Evolutionary conservation across 805 yeast genomes (phyloP).

Genomic region (Millerozyma miso): DNA sequence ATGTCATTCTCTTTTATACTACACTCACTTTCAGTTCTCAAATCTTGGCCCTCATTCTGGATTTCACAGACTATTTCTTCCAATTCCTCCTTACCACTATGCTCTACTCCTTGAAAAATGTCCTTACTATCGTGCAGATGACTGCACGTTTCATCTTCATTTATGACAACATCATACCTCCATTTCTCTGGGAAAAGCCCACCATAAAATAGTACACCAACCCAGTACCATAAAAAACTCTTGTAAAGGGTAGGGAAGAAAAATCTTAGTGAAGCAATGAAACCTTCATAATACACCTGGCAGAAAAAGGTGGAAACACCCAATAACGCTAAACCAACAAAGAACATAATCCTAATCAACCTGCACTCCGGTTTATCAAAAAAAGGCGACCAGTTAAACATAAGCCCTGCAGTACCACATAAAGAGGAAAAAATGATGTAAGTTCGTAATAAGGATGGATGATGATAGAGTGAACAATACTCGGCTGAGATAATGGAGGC

Average conservation of each 20-base stretch:
- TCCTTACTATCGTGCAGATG: constrained; percentile 26
- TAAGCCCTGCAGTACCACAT: constrained; percentile 69
- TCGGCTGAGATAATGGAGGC: constrained; percentile 87
- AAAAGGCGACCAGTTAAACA: constrained; percentile 86
- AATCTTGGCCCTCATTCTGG: constrained; percentile 8
- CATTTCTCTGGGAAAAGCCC: constrained; percentile 86
- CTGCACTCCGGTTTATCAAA: constrained; percentile 88
- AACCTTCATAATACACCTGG: constrained; percentile 53
- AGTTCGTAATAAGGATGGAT: constrained; percentile 42
- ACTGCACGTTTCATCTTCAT: constrained; percentile 30
- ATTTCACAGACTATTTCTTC: constrained; percentile 27
- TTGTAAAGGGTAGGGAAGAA: constrained; percentile 65
- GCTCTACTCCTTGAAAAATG: constrained; percentile 30
- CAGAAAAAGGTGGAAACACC: constrained; percentile 67
- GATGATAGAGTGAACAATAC: constrained; percentile 67
- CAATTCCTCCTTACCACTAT: constrained; percentile 36
- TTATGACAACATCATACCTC: constrained; percentile 63
- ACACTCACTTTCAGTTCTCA: constrained; percentile 6
- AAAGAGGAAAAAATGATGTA: constrained; percentile 59
- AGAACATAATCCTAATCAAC: constrained; percentile 73
- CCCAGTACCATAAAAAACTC: constrained; percentile 68
- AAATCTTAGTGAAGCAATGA: constrained; percentile 45
- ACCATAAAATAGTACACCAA: constrained; percentile 86
- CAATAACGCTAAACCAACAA: constrained; percentile 68
- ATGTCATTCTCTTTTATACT: constrained; percentile 13